Evolutionary conservation across 2,329 filamentous ascomycete species (phyloP), one percentile per base, ranked within the genome.

Genomic region (Cordyceps javanica): DNA sequence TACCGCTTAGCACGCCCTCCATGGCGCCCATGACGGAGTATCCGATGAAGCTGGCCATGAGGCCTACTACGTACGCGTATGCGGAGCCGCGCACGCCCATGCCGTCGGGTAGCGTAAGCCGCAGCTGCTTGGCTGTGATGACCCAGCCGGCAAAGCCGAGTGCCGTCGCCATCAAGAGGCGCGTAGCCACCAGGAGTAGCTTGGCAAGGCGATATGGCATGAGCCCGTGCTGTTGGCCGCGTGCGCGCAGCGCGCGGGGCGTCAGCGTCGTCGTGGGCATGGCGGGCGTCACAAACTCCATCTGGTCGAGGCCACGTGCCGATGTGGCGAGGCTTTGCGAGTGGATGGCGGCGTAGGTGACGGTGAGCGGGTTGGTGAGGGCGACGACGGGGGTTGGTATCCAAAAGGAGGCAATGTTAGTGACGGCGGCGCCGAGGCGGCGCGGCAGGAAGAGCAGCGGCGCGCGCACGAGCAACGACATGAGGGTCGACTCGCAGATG

Each of bases 71-170:
- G 68, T 97, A 99, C 2, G 93, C 94, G 70, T 99, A 99, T 25
- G 94, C 79, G 65, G 91, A 96, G 9, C 94, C 94, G 46, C 83
- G 83, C 52, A 87, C 69, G 0, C 82, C 81, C 53, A 71, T 63
- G 2, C 79, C 79, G 39, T 77, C 80, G 58, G 72, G 85, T 60
- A 75, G 74, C 67, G 74, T 77, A 21, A 94, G 77, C 53, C 81
- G 78, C 4, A 97, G 77, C 72, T 89, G 87, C 61, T 90, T 86
- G 11, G 94, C 92, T 36, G 92, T 96, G 48, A 90, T 89, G 9
- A 97, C 90, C 94, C 94, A 99, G n/a, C 91, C 93, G 4, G 90
- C 92, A 67, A 97, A 96, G 1, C 93, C 93, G 30, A 99, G 82
- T 0, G 87, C 89, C 48, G 92, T 85, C 0, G 91, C 90, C 84